Evolutionary conservation across 2,329 filamentous ascomycete species (phyloP).

Genomic region (Aulographum hederae): DNA sequence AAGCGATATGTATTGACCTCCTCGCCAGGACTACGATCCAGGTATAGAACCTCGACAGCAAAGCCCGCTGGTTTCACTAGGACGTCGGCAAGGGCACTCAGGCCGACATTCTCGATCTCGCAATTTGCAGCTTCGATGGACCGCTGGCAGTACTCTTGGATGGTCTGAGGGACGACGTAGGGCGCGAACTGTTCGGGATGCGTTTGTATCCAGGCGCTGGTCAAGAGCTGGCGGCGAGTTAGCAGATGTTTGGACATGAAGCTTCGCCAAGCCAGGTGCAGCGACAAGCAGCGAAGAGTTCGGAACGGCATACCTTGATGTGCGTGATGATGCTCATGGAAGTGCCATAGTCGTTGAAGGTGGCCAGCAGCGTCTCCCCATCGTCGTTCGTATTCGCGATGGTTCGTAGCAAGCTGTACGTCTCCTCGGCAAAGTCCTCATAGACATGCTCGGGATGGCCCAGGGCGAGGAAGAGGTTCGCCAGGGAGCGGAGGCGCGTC

Average conservation of each 20-base stretch:
- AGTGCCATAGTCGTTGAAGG: constrained; percentile 54
- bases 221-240: constrained; percentile 43
- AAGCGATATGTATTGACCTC: constrained; percentile 57
- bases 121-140: constrained; percentile 56
- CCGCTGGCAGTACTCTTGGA: constrained; percentile 50
- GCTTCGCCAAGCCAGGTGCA: background rate
- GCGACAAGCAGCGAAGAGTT: too few relatives aligned
- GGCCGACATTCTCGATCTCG: constrained; percentile 83
- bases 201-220: constrained; percentile 67
- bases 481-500: constrained; percentile 52
- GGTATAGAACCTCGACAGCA: constrained; percentile 72
- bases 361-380: constrained; percentile 37
- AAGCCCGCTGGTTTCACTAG: constrained; percentile 65
- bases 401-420: constrained; percentile 46
- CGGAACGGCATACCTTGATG: constrained; percentile 41
- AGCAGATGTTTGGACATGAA: constrained; percentile 2
- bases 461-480: constrained; percentile 48
- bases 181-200: constrained; percentile 50
- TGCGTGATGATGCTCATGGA: constrained; percentile 75
- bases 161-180: constrained; percentile 43
- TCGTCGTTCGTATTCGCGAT: constrained; percentile 41
- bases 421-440: constrained; percentile 71
- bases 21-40: constrained; percentile 67
- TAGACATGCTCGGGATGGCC: constrained; percentile 53
- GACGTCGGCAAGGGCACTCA: constrained; percentile 59